phyloP scores from a whole-genome alignment of 2,329 filamentous ascomycete species.

The Malbranchea cinnamomea region DNA sequence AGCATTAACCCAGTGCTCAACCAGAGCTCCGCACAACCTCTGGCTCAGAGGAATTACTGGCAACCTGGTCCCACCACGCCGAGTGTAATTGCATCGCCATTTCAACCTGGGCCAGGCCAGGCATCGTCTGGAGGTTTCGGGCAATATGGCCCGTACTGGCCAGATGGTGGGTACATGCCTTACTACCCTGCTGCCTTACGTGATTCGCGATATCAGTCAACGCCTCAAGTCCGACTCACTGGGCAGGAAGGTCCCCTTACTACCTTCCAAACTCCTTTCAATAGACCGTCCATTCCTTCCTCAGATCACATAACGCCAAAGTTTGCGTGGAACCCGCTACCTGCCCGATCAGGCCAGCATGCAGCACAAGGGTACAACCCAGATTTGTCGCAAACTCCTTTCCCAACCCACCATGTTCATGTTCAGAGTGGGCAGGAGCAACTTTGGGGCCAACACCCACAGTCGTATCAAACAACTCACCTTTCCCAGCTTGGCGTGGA shows the following conservation, averaged over 20 bases:
- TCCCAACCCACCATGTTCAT: too few relatives aligned
- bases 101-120: conserved; percentile 36
- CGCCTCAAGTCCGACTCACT: conserved; percentile 11
- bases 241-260: conserved; percentile 17
- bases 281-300: conserved; percentile 15
- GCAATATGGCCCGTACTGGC: conserved; percentile 48
- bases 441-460: too few relatives aligned
- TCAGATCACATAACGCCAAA: conserved; percentile 15
- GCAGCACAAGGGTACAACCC: too few relatives aligned
- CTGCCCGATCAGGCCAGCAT: conserved; percentile 11
- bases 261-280: conserved; percentile 16
- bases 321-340: conserved; percentile 19
- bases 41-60: conserved; percentile 24
- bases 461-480: too few relatives aligned
- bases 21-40: conserved; percentile 35
- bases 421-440: too few relatives aligned
- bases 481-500: too few relatives aligned
- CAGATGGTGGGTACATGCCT: conserved; percentile 45
- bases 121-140: conserved; percentile 43
- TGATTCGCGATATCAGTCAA: conserved; percentile 29
- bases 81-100: conserved; percentile 43
- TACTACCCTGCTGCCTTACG: conserved; percentile 44
- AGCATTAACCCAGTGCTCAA: conserved; percentile 48
- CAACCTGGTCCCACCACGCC: conserved; percentile 38
- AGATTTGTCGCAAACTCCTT: too few relatives aligned